Evolutionary conservation across 75 land plant genomes (phyloP).

Genomic region (Pinus albicaulis): DNA sequence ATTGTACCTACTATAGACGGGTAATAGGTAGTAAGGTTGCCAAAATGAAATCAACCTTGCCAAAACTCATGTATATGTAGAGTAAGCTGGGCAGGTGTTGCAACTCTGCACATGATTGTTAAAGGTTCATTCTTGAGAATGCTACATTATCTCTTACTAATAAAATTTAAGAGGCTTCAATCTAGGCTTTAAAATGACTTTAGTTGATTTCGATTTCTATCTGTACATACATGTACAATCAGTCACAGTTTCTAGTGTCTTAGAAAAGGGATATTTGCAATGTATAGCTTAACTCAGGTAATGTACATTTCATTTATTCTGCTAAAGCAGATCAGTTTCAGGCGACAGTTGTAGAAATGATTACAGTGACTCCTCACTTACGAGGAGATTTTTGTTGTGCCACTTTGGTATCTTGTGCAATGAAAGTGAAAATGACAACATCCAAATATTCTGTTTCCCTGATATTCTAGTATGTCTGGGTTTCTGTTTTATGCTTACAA

Average conservation of each 20-base stretch:
- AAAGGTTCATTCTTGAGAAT: neutral
- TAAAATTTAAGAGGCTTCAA: neutral
- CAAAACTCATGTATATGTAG: neutral
- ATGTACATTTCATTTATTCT: conserved; percentile 7
- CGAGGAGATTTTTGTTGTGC: neutral
- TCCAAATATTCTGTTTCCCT: neutral
- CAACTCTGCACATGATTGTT: neutral
- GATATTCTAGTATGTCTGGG: neutral
- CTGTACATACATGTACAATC: conserved; percentile 4
- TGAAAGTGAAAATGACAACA: neutral
- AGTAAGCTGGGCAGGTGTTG: neutral
- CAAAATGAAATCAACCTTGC: neutral
- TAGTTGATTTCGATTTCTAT: neutral
- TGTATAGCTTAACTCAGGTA: conserved; percentile 2
- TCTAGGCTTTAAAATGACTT: neutral
- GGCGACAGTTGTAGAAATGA: neutral
- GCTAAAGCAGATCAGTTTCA: neutral
- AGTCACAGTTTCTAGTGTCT: conserved; percentile 1
- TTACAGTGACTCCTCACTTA: neutral
- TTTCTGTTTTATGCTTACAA: neutral
- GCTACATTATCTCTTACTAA: neutral
- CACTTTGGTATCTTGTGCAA: neutral
- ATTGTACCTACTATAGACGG: conserved; percentile 64
- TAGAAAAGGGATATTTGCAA: neutral
- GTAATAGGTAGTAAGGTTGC: neutral